A percentile compares a stretch with the other conserved stretches of the same genome.
Conservation (phyloP, 768 basidiomycete genomes). For the Coprinopsis marcescibilis region DNA sequence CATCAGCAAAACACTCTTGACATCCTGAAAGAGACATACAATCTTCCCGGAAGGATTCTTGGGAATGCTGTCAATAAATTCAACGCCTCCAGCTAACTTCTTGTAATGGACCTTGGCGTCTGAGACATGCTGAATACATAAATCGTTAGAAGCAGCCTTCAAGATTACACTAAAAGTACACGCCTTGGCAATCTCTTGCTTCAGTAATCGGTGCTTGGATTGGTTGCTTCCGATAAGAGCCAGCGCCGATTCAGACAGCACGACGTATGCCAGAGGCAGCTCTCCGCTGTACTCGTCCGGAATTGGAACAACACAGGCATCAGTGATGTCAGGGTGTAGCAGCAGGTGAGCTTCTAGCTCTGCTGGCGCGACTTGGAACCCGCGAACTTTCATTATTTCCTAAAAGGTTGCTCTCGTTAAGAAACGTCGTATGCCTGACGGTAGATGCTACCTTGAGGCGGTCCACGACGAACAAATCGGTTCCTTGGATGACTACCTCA, state of each 20-base stretch:
- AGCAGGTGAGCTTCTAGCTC: conserved; percentile 64
- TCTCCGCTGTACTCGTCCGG: conserved; percentile 75
- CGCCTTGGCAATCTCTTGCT: conserved; percentile 53
- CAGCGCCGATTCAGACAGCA: conserved; percentile 37
- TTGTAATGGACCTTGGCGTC: conserved; percentile 59
- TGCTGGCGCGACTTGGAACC: conserved; percentile 58
- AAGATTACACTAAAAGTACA: conserved; percentile 1
- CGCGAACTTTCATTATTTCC: conserved; percentile 70
- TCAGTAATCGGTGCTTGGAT: conserved; percentile 31
- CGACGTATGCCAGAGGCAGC: conserved; percentile 65
- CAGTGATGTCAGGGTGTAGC: conserved; percentile 52
- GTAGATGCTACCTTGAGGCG: conserved; percentile 53
- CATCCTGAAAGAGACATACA: conserved; percentile 25
- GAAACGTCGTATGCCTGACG: neutral
- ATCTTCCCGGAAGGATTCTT: conserved; percentile 73
- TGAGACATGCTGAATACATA: conserved; percentile 42
- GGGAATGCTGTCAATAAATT: conserved; percentile 56
- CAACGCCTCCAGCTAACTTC: conserved; percentile 53
- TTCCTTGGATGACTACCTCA: conserved; percentile 60
- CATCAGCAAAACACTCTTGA: neutral
- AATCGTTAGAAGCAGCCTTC: neutral
- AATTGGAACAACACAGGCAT: conserved; percentile 60
- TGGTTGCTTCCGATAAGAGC: conserved; percentile 30
- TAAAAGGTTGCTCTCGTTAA: conserved; percentile 16
- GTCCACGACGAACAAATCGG: conserved; percentile 66